Evolutionary conservation across 768 basidiomycete species (phyloP), one percentile per base, ranked within the genome.

Genomic region (Amanita exitialis): DNA sequence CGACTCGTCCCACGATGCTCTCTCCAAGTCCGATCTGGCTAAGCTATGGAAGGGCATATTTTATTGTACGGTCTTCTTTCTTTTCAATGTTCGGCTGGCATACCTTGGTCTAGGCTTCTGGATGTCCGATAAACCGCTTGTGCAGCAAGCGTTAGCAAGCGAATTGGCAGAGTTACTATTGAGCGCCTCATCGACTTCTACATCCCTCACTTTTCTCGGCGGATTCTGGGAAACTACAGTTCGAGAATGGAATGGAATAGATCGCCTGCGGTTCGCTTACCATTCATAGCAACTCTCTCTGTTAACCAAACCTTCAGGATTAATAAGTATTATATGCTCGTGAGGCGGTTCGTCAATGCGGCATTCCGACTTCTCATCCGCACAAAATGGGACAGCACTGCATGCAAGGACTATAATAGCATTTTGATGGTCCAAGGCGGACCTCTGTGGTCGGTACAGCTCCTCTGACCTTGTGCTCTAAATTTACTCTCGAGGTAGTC

Each of bases 41-140:
- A 95, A 93, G 66, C 65, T 98, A 27, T 98, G 95, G 95, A 97
- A 99, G 65, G 95, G 94, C 0, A 78, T 98, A 46, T 99, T 95
- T 65, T 99, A 95, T 66, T 96, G 94, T 92, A 55, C 56, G 82
- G 66, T 4, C 49, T 27, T n/a, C 6, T 15, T 45, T 10, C 36
- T 21, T 36, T 9, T 52, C 7, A 23, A 38, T 12, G 36, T 23
- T 30, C 10, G 12, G 32, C 32, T 32, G 8, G 23, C 27, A 20
- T 16, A 15, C 20, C 23, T 41, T 37, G 16, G 25, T n/a, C 6
- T 20, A 96, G 94, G 95, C 63, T 98, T 93, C 68, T 99, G 95
- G 94, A 97, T 97, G 93, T 97, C 94, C 8, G 95, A 99, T 69
- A 99, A 98, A 63, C 94, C 94, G 3, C 76, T 94, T 7, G 88